phyloP scores from a whole-genome alignment of 768 basidiomycete genomes.

The Boletus barrowsii region DNA sequence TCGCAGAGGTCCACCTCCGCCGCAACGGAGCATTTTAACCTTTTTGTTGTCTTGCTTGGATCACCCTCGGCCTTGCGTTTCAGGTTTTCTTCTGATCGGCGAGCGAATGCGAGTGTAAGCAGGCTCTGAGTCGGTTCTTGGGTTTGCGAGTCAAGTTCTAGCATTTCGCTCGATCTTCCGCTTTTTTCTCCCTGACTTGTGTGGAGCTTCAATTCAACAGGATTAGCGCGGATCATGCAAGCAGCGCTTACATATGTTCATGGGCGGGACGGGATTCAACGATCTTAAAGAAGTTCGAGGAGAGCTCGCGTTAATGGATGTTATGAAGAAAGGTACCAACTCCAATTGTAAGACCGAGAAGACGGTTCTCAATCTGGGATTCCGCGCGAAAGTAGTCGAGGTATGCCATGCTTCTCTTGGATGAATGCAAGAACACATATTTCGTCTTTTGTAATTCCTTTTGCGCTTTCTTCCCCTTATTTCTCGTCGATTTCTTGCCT shows the following conservation, averaged over 20 bases:
- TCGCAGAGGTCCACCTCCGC: constrained; percentile 73
- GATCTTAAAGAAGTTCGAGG: constrained; percentile 6
- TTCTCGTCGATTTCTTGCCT: constrained; percentile 40
- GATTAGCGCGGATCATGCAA: background rate
- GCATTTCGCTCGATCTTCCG: background rate
- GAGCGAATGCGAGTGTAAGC: constrained; percentile 11
- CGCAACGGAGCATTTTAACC: constrained; percentile 69
- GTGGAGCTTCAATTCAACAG: background rate
- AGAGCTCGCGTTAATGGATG: background rate
- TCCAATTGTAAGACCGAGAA: constrained; percentile 59
- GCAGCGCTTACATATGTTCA: constrained; percentile 11
- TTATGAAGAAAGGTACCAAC: constrained; percentile 34
- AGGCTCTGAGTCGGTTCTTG: constrained; percentile 39
- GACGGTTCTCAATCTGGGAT: constrained; percentile 52
- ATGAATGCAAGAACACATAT: constrained; percentile 55
- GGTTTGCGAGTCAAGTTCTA: constrained; percentile 34
- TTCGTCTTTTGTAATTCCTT: constrained; percentile 54
- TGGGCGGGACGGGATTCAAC: constrained; percentile 7
- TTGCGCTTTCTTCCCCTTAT: constrained; percentile 39
- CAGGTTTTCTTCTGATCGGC: constrained; percentile 22
- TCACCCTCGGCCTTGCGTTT: constrained; percentile 34
- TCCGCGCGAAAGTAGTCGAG: constrained; percentile 68
- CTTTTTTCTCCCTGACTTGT: background rate
- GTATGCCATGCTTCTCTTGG: constrained; percentile 47
- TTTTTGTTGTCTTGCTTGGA: constrained; percentile 41